Conservation (phyloP, 2,329 filamentous ascomycete species). For the Exophiala viscosa region DNA sequence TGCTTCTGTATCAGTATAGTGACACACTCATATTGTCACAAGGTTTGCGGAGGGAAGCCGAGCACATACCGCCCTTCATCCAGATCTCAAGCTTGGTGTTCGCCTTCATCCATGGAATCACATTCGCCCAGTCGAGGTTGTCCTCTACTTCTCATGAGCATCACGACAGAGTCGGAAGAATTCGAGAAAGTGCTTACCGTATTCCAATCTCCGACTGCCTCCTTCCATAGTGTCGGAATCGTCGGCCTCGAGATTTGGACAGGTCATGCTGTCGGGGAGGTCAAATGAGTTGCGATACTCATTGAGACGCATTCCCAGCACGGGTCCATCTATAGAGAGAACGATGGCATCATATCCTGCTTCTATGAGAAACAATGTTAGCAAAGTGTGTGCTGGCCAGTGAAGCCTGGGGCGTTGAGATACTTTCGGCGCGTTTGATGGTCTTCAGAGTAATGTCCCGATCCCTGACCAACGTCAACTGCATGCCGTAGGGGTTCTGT, state of each 20-base stretch:
- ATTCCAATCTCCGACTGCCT: conserved; percentile 5
- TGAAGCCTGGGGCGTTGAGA: too few relatives aligned
- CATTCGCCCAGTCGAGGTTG: conserved; percentile 48
- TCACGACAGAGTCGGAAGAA: too few relatives aligned
- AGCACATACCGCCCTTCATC: conserved; percentile 26
- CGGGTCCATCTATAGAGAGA: conserved; percentile 53
- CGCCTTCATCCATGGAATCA: conserved; percentile 49
- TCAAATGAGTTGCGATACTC: conserved; percentile 53
- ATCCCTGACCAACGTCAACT: conserved; percentile 13
- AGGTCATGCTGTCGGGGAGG: conserved; percentile 22
- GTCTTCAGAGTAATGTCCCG: conserved; percentile 41
- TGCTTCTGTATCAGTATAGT: too few relatives aligned
- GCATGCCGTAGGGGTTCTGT: conserved; percentile 33
- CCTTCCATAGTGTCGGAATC: conserved; percentile 13
- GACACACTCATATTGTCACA: too few relatives aligned
- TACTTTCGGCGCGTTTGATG: conserved; percentile 43
- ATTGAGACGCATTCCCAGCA: conserved; percentile 52
- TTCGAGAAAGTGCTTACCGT: too few relatives aligned
- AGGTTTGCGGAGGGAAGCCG: conserved; percentile 22
- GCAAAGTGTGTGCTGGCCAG: too few relatives aligned
- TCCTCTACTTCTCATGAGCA: conserved; percentile 30
- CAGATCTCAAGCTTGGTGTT: conserved; percentile 31
- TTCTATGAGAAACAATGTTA: conserved; percentile 28
- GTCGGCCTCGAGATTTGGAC: conserved; percentile 23
- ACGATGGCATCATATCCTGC: conserved; percentile 54